phyloP scores from a whole-genome alignment of 768 basidiomycete genomes.

The Lactifluus pinguis region DNA sequence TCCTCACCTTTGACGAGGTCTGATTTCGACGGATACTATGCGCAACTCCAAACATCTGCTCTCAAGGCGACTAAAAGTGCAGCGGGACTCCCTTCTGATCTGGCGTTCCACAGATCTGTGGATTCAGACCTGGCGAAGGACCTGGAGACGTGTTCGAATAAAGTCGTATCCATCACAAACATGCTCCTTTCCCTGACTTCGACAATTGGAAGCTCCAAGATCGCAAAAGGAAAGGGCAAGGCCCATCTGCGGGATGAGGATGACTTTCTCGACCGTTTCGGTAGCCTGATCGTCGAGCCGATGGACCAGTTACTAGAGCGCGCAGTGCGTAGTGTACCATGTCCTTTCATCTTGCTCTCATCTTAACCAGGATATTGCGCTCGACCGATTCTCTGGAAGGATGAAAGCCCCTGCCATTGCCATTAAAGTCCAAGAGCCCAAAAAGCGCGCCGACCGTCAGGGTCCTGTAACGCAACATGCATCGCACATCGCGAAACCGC shows the following conservation, averaged over 20 bases:
- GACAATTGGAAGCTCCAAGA: slow-evolving; percentile 30
- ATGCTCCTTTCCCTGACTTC: slow-evolving; percentile 47
- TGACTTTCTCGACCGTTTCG: slow-evolving; percentile 78
- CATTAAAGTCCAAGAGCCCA: slow-evolving; percentile 34
- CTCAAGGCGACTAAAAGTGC: slow-evolving; percentile 57
- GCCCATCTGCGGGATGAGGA: slow-evolving; percentile 55
- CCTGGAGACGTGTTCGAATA: slow-evolving; percentile 59
- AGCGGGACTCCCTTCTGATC: slow-evolving; percentile 57
- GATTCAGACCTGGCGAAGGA: slow-evolving; percentile 59
- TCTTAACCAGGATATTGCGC: slow-evolving; percentile 59
- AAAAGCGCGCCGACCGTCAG: slow-evolving; percentile 36
- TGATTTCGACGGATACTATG: slow-evolving; percentile 45
- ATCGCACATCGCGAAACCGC: slow-evolving; percentile 71
- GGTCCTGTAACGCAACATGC: slow-evolving; percentile 68
- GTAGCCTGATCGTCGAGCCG: slow-evolving; percentile 65
- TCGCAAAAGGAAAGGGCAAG: slow-evolving; percentile 42
- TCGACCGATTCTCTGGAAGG: slow-evolving; percentile 71
- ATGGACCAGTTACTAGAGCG: slow-evolving; percentile 82
- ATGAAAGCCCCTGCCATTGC: slow-evolving; percentile 58
- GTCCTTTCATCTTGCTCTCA: background rate
- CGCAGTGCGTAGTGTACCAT: slow-evolving; percentile 42
- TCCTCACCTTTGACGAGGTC: background rate
- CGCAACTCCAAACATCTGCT: slow-evolving; percentile 48
- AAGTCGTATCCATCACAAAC: slow-evolving; percentile 60
- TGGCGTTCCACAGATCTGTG: slow-evolving; percentile 85